Conservation (phyloP, 176 grass and related monocot genomes). For the Zizania latifolia region DNA sequence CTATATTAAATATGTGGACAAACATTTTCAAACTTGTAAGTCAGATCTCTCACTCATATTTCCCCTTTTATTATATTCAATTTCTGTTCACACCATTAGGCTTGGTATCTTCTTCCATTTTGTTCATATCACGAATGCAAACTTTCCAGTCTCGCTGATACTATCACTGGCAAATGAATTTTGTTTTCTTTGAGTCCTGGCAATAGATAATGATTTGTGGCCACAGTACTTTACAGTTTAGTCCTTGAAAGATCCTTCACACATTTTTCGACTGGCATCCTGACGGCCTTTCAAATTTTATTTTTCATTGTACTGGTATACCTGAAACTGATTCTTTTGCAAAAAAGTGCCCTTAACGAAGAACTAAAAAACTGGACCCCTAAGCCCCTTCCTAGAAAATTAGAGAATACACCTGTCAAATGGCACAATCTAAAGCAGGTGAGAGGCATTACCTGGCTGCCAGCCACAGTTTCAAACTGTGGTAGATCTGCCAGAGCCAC, state of each 20-base stretch:
- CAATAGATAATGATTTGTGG: background rate
- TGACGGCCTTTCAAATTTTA: background rate
- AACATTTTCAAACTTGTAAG: slow-evolving; percentile 99
- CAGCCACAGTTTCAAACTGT: background rate
- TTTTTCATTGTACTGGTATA: background rate
- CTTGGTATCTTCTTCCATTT: background rate
- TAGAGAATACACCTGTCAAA: background rate
- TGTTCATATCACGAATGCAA: background rate
- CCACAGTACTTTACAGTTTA: background rate
- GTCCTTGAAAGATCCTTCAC: background rate
- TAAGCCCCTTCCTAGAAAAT: background rate
- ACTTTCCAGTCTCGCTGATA: background rate
- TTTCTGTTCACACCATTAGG: background rate
- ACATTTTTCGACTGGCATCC: background rate
- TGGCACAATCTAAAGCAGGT: background rate
- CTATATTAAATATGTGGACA: slow-evolving; percentile 71
- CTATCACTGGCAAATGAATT: background rate
- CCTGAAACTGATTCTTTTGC: background rate
- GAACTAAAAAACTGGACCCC: background rate
- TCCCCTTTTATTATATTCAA: background rate
- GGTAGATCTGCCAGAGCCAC: background rate
- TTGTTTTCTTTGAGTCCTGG: background rate
- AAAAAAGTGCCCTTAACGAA: background rate
- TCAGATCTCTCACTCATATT: background rate
- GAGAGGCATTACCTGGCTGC: background rate